These are phyloP conservation scores for Cladosporium velox DNA, from an alignment of 2,329 filamentous ascomycete species.

Conservation along the genomic window DNA sequence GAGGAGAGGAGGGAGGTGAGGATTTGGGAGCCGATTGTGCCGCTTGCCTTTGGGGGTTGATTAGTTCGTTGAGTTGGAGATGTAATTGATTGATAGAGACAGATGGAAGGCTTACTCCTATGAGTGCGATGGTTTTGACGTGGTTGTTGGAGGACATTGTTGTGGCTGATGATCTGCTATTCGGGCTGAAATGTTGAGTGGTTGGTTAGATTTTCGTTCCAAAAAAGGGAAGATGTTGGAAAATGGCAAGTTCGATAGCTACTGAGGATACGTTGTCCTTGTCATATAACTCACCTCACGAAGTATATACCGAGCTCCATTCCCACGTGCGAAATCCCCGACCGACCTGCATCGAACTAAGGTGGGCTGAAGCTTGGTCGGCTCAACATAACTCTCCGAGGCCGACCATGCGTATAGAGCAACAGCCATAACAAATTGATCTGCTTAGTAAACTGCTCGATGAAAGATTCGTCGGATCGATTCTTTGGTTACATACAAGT, in stretches of 20 bases:
- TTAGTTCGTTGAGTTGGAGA: not conserved
- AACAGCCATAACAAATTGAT: not conserved
- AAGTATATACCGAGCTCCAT: not conserved
- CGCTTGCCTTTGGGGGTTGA: constrained; percentile 28
- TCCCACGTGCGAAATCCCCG: not conserved
- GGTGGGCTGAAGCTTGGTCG: not conserved
- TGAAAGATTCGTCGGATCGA: not conserved
- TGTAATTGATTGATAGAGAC: not conserved
- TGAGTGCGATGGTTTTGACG: constrained; percentile 42
- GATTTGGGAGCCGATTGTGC: constrained; percentile 37
- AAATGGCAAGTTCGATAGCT: not conserved
- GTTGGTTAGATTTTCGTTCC: not conserved
- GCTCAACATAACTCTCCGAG: constrained; percentile 4
- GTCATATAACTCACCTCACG: not conserved
- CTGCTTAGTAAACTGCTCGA: not conserved
- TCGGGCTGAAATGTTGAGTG: not conserved
- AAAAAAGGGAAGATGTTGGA: not conserved
- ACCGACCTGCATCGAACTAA: not conserved
- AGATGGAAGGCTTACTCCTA: constrained; percentile 33
- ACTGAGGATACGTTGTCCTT: not conserved
- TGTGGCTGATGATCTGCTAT: not conserved
- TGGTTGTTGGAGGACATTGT: constrained; percentile 23
- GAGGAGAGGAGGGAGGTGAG: constrained; percentile 36
- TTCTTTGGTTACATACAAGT: not conserved
- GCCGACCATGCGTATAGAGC: not conserved